phyloP scores from a whole-genome alignment of 306 rosid genomes.

The Acmispon strigosus region DNA sequence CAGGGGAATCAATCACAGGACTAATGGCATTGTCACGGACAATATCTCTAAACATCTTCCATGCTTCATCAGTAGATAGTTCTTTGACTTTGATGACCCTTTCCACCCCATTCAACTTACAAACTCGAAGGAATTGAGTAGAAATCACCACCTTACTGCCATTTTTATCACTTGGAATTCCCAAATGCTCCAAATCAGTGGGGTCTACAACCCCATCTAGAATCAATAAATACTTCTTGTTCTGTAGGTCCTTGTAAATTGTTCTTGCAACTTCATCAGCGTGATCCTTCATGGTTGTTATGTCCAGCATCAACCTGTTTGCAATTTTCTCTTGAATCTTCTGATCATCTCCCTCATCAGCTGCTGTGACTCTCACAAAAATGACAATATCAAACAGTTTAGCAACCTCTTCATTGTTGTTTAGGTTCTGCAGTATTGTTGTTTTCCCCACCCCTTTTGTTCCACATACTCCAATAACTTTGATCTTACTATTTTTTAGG shows the following conservation, averaged over 20 bases:
- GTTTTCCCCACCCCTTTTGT: conserved; percentile 25
- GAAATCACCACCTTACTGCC: conserved; percentile 23
- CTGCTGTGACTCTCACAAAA: neutral
- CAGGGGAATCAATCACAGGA: neutral
- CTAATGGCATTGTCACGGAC: neutral
- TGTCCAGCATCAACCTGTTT: conserved; percentile 13
- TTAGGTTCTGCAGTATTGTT: conserved; percentile 12
- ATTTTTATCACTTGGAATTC: neutral
- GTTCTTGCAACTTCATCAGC: neutral
- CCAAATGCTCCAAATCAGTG: neutral
- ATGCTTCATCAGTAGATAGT: conserved; percentile 17
- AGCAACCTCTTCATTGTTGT: conserved; percentile 12
- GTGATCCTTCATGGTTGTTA: neutral
- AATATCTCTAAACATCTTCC: conserved; percentile 20
- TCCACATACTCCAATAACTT: conserved; percentile 18
- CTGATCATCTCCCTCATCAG: neutral
- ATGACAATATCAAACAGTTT: conserved; percentile 20
- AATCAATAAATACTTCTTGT: conserved; percentile 18
- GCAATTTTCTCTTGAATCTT: conserved; percentile 15
- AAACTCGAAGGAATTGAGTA: neutral
- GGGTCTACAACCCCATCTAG: conserved; percentile 17
- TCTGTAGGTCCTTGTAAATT: neutral
- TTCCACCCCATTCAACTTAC: neutral
- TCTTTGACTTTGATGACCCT: neutral
- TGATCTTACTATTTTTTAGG: neutral